Conservation (phyloP, 768 basidiomycete species). For the Podaxis mareebaensis region DNA sequence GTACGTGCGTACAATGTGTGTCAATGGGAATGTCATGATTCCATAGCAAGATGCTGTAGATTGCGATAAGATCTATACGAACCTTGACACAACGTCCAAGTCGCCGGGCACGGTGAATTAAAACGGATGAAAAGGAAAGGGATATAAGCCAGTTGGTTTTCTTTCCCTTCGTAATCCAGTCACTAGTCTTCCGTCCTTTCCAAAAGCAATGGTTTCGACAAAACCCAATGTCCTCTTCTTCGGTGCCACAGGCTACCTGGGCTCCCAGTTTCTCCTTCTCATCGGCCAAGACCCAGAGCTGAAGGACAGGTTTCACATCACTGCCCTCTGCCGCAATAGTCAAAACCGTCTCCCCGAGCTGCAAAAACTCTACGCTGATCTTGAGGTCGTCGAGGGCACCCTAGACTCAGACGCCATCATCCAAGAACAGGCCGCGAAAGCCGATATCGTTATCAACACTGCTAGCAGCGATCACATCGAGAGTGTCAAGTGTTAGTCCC, state of each 20-base stretch:
- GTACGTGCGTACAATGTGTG: background rate
- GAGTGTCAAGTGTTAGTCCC: constrained; percentile 1
- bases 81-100: background rate
- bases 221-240: constrained; percentile 6
- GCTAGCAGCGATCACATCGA: constrained; percentile 12
- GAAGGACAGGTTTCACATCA: constrained; percentile 1
- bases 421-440: constrained; percentile 10
- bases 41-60: background rate
- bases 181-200: background rate
- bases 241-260: constrained; percentile 2
- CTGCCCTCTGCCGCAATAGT: constrained; percentile 2
- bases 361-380: constrained; percentile 1
- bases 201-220: background rate
- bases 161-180: background rate
- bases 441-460: constrained; percentile 7
- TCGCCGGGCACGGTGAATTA: background rate
- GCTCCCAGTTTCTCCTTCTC: constrained; percentile 9
- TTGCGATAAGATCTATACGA: background rate
- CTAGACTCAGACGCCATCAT: constrained; percentile 3
- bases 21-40: background rate
- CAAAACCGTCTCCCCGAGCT: background rate
- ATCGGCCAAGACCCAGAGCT: constrained; percentile 10
- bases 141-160: background rate
- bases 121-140: background rate
- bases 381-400: constrained; percentile 6